Base-by-base conservation (phyloP, 1,139 yeast species). In the Ogataea hybrid region DNA sequence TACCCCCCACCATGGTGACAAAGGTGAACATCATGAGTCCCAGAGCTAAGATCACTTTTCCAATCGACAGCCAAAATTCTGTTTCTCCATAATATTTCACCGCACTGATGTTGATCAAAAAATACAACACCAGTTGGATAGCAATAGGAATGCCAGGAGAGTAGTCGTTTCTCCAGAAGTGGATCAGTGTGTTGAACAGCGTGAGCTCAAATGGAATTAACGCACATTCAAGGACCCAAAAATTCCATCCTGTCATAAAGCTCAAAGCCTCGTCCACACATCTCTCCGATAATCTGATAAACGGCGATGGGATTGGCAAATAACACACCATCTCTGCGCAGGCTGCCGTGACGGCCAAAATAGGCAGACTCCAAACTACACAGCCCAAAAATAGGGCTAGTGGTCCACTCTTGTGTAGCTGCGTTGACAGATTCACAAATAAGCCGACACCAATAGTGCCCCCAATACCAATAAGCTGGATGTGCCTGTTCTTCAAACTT, bases 311-410 rank as follows among this genome's bases (percentile, higher is more conserved):
- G 7, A 85, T 72, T 0, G 95, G 95, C 50, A 82, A 63, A 54
- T 79, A 84, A 14, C 84, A 81, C 20, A 85, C 94, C 94, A 86
- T 84, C 59, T 86, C 95, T 1, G 89, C 95, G 4, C 84, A 77
- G 2, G 84, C 74, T 16, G 81, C 82, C 5, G 92, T 85, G 51
- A 85, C 75, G 47, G 79, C 70, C 35, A 84, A 67, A 18, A n/a
- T n/a, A n/a, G n/a, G n/a, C n/a, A n/a, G n/a, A n/a, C n/a, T n/a
- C n/a, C n/a, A n/a, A n/a, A n/a, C n/a, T n/a, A n/a, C n/a, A n/a
- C n/a, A n/a, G n/a, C n/a, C n/a, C n/a, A n/a, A n/a, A n/a, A n/a
- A n/a, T n/a, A n/a, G n/a, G n/a, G n/a, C n/a, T n/a, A n/a, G n/a
- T n/a, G n/a, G n/a, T n/a, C n/a, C n/a, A n/a, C n/a, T n/a, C n/a